Conservation (phyloP, 2,329 filamentous ascomycete genomes). For the Byssothecium circinans region DNA sequence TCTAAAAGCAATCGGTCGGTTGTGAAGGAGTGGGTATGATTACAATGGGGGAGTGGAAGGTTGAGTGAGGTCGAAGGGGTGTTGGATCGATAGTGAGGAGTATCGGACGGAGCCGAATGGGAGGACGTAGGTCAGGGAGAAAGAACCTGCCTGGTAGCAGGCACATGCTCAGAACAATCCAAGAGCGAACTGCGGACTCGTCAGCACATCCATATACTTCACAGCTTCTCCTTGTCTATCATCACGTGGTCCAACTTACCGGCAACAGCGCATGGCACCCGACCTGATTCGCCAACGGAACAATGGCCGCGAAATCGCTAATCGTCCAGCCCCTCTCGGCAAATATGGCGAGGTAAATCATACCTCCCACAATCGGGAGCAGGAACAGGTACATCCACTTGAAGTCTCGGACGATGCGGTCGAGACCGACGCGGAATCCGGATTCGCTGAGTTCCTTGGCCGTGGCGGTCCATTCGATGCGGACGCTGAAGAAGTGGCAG, state of each 20-base stretch:
- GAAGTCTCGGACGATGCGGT: conserved; percentile 76
- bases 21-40: no score
- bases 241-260: conserved; percentile 46
- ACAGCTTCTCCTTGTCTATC: no score
- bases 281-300: conserved; percentile 72
- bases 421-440: conserved; percentile 82
- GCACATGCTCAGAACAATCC: conserved; percentile 12
- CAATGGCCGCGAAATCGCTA: conserved; percentile 63
- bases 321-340: conserved; percentile 61
- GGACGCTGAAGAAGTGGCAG: conserved; percentile 79
- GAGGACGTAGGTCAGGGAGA: conserved; percentile 38
- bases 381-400: conserved; percentile 65
- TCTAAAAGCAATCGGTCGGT: no score
- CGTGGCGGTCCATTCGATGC: conserved; percentile 83
- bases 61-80: no score
- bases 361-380: conserved; percentile 62
- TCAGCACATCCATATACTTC: conserved; percentile 1
- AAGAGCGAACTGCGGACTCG: conserved; percentile 14
- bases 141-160: conserved; percentile 3
- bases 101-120: no score
- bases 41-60: no score
- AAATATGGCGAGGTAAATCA: conserved; percentile 68
- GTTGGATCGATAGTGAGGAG: no score
- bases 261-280: conserved; percentile 70
- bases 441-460: conserved; percentile 79